A percentile compares a stretch with the other conserved stretches of the same genome.
Conservation (phyloP, 192 early-diverging fungal genomes). For the Mycoemilia scoparia region DNA sequence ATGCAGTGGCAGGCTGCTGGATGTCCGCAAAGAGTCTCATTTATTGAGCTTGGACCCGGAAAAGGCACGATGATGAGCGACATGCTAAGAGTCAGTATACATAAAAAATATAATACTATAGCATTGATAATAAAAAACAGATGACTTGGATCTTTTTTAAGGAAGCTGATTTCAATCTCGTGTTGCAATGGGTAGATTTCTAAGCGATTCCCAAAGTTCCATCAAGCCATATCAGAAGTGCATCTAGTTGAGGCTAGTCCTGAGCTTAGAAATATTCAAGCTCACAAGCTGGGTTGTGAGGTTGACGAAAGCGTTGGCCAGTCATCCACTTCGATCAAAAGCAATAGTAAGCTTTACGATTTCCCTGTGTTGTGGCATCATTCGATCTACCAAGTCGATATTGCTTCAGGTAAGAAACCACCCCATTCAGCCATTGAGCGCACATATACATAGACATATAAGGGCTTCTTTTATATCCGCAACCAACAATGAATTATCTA, state of each 20-base stretch:
- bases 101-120: slow-evolving; percentile 3
- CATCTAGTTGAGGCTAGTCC: slow-evolving; percentile 78
- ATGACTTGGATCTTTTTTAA: not conserved
- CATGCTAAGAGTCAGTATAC: slow-evolving; percentile 74
- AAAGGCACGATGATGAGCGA: slow-evolving; percentile 88
- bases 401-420: slow-evolving; percentile 25
- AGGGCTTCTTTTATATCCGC: not conserved
- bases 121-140: not conserved
- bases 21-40: slow-evolving; percentile 30
- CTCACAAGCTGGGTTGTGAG: slow-evolving; percentile 26
- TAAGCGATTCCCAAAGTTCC: slow-evolving; percentile 47
- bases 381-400: slow-evolving; percentile 29
- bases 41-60: slow-evolving; percentile 81
- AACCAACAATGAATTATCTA: not conserved
- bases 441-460: not conserved
- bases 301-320: slow-evolving; percentile 3
- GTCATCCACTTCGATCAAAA: slow-evolving; percentile 1
- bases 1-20: slow-evolving; percentile 58
- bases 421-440: not conserved
- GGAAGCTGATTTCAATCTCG: not conserved
- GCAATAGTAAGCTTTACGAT: slow-evolving; percentile 2
- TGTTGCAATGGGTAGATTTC: too few relatives aligned
- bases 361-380: slow-evolving; percentile 43
- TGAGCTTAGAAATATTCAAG: slow-evolving; percentile 45
- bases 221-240: slow-evolving; percentile 37